Evolutionary conservation across 352 stramenopile species (phyloP).

Genomic region (Phytophthora europaea): DNA sequence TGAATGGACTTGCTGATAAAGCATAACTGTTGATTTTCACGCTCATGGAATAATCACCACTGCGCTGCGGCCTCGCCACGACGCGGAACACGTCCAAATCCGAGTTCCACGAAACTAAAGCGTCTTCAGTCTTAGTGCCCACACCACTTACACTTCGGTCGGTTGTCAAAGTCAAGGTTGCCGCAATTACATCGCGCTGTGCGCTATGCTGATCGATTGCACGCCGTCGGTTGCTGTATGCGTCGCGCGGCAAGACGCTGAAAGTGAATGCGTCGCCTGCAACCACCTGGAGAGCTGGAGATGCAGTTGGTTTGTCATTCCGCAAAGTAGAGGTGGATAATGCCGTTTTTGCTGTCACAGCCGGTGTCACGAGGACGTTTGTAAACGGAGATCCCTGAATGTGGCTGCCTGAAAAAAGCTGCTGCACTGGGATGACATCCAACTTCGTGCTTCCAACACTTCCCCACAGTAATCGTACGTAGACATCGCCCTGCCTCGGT

Average conservation of each 20-base stretch:
- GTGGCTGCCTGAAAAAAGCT: conserved; percentile 60
- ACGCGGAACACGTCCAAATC: conserved; percentile 34
- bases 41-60: conserved; percentile 64
- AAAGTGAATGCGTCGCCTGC: conserved; percentile 50
- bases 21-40: conserved; percentile 52
- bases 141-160: conserved; percentile 64
- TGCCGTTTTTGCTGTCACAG: conserved; percentile 27
- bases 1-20: conserved; percentile 55
- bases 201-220: conserved; percentile 21
- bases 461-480: conserved; percentile 65
- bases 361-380: conserved; percentile 51
- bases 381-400: conserved; percentile 64
- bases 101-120: conserved; percentile 37
- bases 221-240: conserved; percentile 53
- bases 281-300: conserved; percentile 22
- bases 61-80: conserved; percentile 46
- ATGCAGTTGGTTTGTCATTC: conserved; percentile 12
- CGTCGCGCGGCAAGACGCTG: conserved; percentile 56
- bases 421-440: conserved; percentile 55
- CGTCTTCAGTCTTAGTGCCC: conserved; percentile 54
- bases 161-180: conserved; percentile 40
- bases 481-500: conserved; percentile 41
- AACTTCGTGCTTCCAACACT: conserved; percentile 32
- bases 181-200: conserved; percentile 46
- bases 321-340: conserved; percentile 25